Base-by-base conservation (phyloP, 139 green algal genomes). In the Pedinophyceae sp. region DNA sequence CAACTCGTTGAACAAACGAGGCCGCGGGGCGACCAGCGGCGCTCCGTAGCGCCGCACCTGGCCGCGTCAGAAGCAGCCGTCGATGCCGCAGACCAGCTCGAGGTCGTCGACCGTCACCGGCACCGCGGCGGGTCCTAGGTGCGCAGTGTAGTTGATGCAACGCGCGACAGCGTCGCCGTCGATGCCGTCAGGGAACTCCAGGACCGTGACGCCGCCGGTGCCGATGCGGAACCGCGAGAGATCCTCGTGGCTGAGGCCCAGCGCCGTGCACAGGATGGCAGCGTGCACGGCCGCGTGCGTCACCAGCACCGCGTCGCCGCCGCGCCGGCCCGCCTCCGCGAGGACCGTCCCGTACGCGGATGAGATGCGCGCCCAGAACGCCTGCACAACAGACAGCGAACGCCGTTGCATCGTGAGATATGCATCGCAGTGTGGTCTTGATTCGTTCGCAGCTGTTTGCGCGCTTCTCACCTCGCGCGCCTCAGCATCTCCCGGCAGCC, bases 131-230 rank as follows among this genome's bases (percentile, higher is more conserved):
- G 4, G 38, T 2, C 68, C 67, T 24, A 84, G 52, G 47, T 76
- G 69, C 6, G 75, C 75, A 22, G 73, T 77, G 54, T 77, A 79
- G 58, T 82, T 83, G 47, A 70, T 55, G 43, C 71, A 79, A 38
- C 61, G 26, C 39, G 64, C 57, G 27, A 72, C 46, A 50, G 47
- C 58, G 18, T 61, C 57, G 6, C 46, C 50, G 2, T 38, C 51
- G 2, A 18, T 38, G 27, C 30, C 71, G 40, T 77, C 71, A 10
- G 78, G 78, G 51, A 85, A 85, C 26, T 85, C 78, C 1, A 86
- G 66, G 1, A 86, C 64, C n/a, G 68, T 84, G 19, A 86, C 58
- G 19, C 78, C 66, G 27, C 74, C 77, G 39, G 59, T 72, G 54
- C 41, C 63, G 63, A 55, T 69, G 52, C 58, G 56, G 47, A 75